Percentiles rank a stretch among this genome's conserved stretches.
These are phyloP conservation scores for Neurospora sp. DNA, from an alignment of 495 filamentous ascomycete species.

Conservation along the genomic window DNA sequence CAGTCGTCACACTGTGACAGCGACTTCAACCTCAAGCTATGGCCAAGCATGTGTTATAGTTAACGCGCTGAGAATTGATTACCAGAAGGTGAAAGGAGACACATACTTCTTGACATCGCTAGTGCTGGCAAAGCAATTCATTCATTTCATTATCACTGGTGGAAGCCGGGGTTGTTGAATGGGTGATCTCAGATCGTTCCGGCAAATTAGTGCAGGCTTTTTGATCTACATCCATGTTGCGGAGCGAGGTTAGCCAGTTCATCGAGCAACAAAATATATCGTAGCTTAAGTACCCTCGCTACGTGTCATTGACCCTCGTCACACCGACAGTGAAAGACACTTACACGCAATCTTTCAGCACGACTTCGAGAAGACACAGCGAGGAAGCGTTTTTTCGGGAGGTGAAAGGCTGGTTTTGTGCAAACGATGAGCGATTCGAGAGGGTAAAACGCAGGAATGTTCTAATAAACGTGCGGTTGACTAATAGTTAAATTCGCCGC, in stretches of 20 bases:
- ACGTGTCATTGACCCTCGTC: not conserved
- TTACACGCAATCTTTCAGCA: not conserved
- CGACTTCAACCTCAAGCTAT: not conserved
- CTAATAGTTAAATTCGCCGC: not conserved
- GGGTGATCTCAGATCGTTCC: not conserved
- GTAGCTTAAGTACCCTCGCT: not conserved
- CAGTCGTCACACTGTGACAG: not conserved
- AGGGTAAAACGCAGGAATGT: not conserved
- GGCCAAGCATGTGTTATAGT: not conserved
- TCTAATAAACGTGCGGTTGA: not conserved
- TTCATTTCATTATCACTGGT: not conserved
- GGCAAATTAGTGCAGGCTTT: not conserved
- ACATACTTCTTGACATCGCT: not conserved
- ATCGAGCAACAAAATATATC: not conserved
- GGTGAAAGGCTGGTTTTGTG: not conserved
- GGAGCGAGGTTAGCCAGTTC: not conserved
- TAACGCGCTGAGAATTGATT: not conserved
- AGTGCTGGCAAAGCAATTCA: not conserved
- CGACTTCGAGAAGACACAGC: conserved; percentile 3
- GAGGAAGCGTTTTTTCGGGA: not conserved
- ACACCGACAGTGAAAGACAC: not conserved
- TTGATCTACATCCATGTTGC: not conserved
- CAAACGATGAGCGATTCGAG: not conserved
- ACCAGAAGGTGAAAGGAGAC: not conserved
- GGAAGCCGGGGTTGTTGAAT: not conserved